These are phyloP conservation scores for Pisolithus tinctorius DNA, from an alignment of 768 basidiomycete species.

Conservation along the genomic window DNA sequence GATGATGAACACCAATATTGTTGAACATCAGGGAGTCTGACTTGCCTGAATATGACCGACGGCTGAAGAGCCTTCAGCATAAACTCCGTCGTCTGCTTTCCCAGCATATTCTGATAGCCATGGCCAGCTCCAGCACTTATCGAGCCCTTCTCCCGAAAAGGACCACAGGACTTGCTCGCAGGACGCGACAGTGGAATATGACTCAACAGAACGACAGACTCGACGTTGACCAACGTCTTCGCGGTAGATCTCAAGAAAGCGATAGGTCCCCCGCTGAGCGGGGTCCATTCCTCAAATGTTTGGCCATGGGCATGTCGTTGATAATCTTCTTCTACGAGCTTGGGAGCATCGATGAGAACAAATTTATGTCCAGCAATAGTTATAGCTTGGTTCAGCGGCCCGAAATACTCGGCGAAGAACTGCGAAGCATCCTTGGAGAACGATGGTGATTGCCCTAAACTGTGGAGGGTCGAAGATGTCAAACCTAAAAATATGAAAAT, in stretches of 20 bases:
- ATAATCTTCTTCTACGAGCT: constrained; percentile 81
- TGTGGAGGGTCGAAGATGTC: constrained; percentile 18
- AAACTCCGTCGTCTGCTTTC: constrained; percentile 71
- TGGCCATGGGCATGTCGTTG: constrained; percentile 44
- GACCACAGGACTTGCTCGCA: constrained; percentile 71
- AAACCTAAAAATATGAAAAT: constrained; percentile 12
- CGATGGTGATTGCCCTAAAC: constrained; percentile 48
- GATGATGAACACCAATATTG: not conserved
- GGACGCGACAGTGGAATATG: constrained; percentile 83
- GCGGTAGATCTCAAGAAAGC: constrained; percentile 49
- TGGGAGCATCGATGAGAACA: constrained; percentile 67
- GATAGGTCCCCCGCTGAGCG: constrained; percentile 47
- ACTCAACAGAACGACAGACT: constrained; percentile 63
- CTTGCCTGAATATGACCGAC: constrained; percentile 63
- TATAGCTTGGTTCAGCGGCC: constrained; percentile 58
- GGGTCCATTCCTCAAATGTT: constrained; percentile 50
- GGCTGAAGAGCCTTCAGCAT: constrained; percentile 65
- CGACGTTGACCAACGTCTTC: constrained; percentile 9
- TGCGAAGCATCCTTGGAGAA: constrained; percentile 49
- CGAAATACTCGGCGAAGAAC: constrained; percentile 58
- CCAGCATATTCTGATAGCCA: constrained; percentile 79
- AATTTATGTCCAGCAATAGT: constrained; percentile 64
- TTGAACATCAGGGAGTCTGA: not conserved
- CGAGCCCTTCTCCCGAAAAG: constrained; percentile 61
- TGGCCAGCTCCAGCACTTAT: constrained; percentile 73